Conservation (phyloP, 2,329 filamentous ascomycete species). For the Colletotrichum costaricense region DNA sequence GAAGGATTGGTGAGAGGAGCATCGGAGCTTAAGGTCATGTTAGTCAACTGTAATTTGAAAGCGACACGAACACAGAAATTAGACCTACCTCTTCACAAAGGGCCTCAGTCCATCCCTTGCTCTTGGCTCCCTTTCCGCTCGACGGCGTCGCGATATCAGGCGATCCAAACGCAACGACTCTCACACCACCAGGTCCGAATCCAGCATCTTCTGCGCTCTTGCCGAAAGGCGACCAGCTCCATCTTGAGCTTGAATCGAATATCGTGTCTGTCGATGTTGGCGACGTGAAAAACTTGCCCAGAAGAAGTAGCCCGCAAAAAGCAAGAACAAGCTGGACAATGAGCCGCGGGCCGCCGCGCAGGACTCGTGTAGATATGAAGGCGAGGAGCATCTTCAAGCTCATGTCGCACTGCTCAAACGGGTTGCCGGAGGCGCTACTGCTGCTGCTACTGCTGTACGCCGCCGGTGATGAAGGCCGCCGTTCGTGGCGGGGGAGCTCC, state of each 20-base stretch:
- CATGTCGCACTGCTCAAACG: conserved; percentile 25
- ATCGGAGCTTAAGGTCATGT: conserved; percentile 56
- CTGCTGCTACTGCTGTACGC: background rate
- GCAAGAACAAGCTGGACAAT: conserved; percentile 42
- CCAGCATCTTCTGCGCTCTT: conserved; percentile 11
- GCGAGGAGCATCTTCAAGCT: conserved; percentile 46
- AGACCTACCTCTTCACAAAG: conserved; percentile 58
- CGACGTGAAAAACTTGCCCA: conserved; percentile 42
- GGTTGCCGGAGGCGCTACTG: background rate
- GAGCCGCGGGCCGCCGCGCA: conserved; percentile 46
- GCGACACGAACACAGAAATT: background rate
- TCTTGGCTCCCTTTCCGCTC: conserved; percentile 39
- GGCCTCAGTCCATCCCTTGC: conserved; percentile 58
- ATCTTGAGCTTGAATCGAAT: background rate
- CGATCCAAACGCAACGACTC: conserved; percentile 63
- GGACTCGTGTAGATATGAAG: conserved; percentile 55
- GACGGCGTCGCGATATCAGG: conserved; percentile 54
- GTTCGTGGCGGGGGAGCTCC: conserved; percentile 28
- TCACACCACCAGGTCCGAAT: conserved; percentile 49
- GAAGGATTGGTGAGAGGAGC: conserved; percentile 58
- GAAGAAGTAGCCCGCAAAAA: conserved; percentile 37
- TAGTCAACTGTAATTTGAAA: background rate
- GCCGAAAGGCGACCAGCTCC: conserved; percentile 33
- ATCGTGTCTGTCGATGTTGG: conserved; percentile 10
- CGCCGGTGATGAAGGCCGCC: conserved; percentile 16